Evolutionary conservation across 805 yeast genomes (phyloP).

Genomic region (Babjeviella inositovora): DNA sequence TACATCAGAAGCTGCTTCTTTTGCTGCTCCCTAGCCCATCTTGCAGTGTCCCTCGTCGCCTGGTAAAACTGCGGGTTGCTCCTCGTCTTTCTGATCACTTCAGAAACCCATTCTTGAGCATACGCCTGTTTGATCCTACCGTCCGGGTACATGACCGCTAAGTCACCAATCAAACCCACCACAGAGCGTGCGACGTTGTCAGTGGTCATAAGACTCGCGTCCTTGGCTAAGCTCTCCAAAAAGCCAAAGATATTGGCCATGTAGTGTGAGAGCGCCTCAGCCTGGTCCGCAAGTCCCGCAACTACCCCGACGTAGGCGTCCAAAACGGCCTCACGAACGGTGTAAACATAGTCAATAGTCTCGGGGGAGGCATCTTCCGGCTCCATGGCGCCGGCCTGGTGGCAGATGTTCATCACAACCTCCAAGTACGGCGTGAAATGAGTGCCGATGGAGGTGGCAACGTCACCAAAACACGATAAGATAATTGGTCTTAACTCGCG

Average conservation of each 20-base stretch:
- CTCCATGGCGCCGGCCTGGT: conserved; percentile 41
- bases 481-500: conserved; percentile 79
- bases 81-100: conserved; percentile 61
- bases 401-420: conserved; percentile 68
- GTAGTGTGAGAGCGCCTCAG: conserved; percentile 49
- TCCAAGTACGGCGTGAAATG: conserved; percentile 63
- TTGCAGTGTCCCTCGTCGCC: conserved; percentile 77
- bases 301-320: conserved; percentile 94
- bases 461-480: conserved; percentile 88
- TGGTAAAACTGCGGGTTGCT: conserved; percentile 41
- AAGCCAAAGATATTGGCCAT: conserved; percentile 59
- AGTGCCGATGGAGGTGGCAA: conserved; percentile 76
- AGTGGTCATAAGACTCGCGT: conserved; percentile 38
- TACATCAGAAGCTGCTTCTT: conserved; percentile 16
- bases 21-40: conserved; percentile 92
- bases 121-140: conserved; percentile 60
- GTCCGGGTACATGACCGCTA: conserved; percentile 71
- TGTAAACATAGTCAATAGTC: conserved; percentile 56
- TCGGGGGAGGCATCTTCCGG: conserved; percentile 61
- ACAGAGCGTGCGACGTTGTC: conserved; percentile 72
- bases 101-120: conserved; percentile 64
- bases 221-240: conserved; percentile 40
- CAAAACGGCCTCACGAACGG: conserved; percentile 73
- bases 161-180: conserved; percentile 85
- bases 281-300: conserved; percentile 66